Conservation (phyloP, 495 filamentous ascomycete species). For the Xylaria venustula region DNA sequence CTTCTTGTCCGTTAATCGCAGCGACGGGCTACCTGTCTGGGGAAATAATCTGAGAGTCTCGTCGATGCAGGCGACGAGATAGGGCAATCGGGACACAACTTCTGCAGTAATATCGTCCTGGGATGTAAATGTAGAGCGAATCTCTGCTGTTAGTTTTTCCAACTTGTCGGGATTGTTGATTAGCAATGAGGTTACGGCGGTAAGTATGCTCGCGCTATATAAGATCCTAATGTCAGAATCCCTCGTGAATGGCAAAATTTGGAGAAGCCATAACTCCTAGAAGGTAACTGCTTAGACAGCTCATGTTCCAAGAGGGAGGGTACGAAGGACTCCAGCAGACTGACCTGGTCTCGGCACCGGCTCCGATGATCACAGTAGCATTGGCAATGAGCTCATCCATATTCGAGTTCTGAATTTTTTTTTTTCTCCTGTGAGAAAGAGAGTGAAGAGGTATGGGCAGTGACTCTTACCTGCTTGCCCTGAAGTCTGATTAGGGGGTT, state of each 20-base stretch:
- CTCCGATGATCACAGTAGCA: constrained; percentile 17
- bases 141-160: constrained; percentile 40
- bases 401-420: constrained; percentile 29
- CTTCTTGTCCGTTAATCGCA: constrained; percentile 36
- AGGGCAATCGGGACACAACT: constrained; percentile 34
- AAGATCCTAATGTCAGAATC: no score
- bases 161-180: constrained; percentile 33
- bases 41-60: constrained; percentile 57
- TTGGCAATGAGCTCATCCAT: constrained; percentile 32
- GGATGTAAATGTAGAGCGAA: constrained; percentile 43
- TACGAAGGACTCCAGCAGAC: no score
- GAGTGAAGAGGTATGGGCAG: no score
- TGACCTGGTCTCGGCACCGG: constrained; percentile 44
- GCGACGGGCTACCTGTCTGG: constrained; percentile 41
- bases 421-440: no score
- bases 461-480: constrained; percentile 16
- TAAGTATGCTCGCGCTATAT: constrained; percentile 43
- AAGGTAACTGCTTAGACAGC: no score
- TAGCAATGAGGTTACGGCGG: constrained; percentile 43
- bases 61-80: constrained; percentile 51
- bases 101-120: constrained; percentile 43
- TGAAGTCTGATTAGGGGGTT: constrained; percentile 41
- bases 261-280: no score
- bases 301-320: no score
- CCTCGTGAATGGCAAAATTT: no score